Conservation (phyloP, 768 basidiomycete genomes). For the Cystofilobasidium macerans region DNA sequence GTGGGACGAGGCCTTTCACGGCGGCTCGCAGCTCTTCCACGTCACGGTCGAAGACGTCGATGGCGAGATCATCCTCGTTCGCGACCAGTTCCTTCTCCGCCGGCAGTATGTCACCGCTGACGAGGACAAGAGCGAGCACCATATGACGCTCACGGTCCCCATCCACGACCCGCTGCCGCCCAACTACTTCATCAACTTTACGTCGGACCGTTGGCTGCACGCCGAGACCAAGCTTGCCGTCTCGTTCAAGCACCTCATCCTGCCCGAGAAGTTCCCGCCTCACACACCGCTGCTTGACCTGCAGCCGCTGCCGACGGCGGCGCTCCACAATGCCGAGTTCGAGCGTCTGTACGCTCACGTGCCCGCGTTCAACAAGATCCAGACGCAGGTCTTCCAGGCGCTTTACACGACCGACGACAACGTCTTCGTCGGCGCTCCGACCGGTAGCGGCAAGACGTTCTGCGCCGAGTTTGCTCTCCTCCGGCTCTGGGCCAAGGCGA, state of each 20-base stretch:
- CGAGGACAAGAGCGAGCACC: conserved; percentile 53
- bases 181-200: conserved; percentile 91
- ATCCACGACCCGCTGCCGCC: conserved; percentile 97
- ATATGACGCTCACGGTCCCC: conserved; percentile 83
- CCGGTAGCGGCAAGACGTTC: conserved; percentile 93
- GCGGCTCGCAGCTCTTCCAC: conserved; percentile 75
- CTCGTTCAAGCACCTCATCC: conserved; percentile 94
- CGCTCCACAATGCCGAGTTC: conserved; percentile 85
- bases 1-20: conserved; percentile 93
- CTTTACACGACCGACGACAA: conserved; percentile 94
- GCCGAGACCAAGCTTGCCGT: conserved; percentile 88
- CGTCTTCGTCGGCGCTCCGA: conserved; percentile 90
- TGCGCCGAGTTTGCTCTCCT: conserved; percentile 93
- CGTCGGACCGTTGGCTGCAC: conserved; percentile 93
- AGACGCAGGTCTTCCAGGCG: conserved; percentile 97
- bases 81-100: conserved; percentile 81
- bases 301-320: conserved; percentile 76
- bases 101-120: conserved; percentile 76
- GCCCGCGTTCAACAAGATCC: conserved; percentile 92
- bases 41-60: conserved; percentile 95
- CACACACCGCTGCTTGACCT: conserved; percentile 88
- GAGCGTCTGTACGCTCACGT: conserved; percentile 76
- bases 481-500: conserved; percentile 82
- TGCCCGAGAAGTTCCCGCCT: conserved; percentile 90
- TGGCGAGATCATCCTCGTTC: conserved; percentile 90